phyloP scores from a whole-genome alignment of 2,329 filamentous ascomycete genomes.

The Lecanicillium sp. region DNA sequence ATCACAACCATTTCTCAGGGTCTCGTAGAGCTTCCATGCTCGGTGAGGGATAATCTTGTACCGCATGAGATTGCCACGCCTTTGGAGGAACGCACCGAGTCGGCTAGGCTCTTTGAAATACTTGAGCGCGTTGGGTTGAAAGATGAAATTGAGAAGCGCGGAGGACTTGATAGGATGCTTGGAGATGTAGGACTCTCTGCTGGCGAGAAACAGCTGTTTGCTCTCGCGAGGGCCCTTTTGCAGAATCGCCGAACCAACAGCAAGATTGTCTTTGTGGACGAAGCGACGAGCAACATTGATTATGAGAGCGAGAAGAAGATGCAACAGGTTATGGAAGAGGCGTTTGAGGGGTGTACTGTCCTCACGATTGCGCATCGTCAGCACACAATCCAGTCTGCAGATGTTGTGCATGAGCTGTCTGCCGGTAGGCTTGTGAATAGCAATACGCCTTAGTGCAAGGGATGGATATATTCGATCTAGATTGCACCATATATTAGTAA shows the following conservation, averaged over 20 bases:
- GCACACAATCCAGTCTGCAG: no score
- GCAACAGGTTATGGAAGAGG: neutral
- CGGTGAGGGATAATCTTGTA: conserved; percentile 34
- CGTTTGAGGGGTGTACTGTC: neutral
- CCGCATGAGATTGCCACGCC: conserved; percentile 14
- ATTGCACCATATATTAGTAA: no score
- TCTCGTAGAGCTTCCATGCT: conserved; percentile 32
- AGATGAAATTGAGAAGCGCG: conserved; percentile 7
- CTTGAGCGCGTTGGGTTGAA: no score
- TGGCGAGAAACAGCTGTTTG: conserved; percentile 3
- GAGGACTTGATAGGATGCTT: conserved; percentile 24
- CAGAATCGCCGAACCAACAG: conserved; percentile 9
- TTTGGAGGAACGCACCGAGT: no score
- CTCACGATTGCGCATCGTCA: neutral
- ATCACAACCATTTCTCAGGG: conserved; percentile 37
- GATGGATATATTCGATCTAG: no score
- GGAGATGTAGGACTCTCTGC: conserved; percentile 22
- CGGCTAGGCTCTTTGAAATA: no score
- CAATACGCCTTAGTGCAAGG: no score
- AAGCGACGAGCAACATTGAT: conserved; percentile 1
- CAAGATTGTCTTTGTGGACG: neutral
- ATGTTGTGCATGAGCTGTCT: no score
- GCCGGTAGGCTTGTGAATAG: no score
- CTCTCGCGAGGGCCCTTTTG: conserved; percentile 1
- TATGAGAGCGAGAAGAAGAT: neutral